phyloP scores from a whole-genome alignment of 192 early-diverging fungal species.

The Paraglomus occultum region DNA sequence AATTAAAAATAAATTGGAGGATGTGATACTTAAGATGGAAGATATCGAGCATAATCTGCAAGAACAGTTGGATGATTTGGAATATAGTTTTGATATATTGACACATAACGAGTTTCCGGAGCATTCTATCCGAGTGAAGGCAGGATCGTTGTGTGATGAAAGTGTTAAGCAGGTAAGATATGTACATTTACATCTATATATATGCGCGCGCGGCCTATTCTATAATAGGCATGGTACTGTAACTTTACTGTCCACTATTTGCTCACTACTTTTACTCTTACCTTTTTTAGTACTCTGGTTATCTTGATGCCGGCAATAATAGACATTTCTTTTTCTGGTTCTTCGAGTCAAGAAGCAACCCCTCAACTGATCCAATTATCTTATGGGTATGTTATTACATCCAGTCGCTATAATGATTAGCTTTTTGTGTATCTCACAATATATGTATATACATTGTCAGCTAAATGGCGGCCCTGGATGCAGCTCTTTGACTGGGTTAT shows the following conservation, averaged over 20 bases:
- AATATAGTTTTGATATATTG: conserved; percentile 43
- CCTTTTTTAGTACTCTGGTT: conserved; percentile 66
- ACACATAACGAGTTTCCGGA: conserved; percentile 65
- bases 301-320: conserved; percentile 64
- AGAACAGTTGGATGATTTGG: conserved; percentile 27
- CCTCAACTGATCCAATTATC: conserved; percentile 70
- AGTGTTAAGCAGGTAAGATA: conserved; percentile 78
- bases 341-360: conserved; percentile 85
- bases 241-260: not conserved
- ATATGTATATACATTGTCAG: conserved; percentile 20
- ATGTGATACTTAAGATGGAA: not conserved
- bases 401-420: not conserved
- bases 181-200: not conserved
- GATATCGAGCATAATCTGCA: not conserved
- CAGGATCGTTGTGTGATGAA: conserved; percentile 80
- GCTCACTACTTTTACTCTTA: not conserved
- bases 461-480: conserved; percentile 87
- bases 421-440: not conserved
- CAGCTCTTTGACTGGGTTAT: conserved; percentile 71
- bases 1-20: not conserved
- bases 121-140: conserved; percentile 71
- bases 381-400: conserved; percentile 47
- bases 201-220: not conserved
- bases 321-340: conserved; percentile 96
- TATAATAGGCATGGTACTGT: not conserved